Conservation (phyloP, 495 filamentous ascomycete genomes). For the Amphirosellinia nigrospora region DNA sequence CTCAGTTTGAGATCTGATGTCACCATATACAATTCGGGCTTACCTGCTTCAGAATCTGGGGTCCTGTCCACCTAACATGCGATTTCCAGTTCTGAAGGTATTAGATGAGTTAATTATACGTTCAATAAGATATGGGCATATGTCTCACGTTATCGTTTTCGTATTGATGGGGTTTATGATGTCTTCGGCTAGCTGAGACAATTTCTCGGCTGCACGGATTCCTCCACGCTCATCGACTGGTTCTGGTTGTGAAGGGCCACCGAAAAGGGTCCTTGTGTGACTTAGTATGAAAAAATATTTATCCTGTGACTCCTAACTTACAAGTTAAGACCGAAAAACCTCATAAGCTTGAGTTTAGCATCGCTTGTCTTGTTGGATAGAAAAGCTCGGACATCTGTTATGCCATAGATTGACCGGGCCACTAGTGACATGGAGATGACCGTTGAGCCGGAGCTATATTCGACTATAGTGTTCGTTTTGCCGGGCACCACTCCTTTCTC, state of each 20-base stretch:
- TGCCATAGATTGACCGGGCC: slow-evolving; percentile 58
- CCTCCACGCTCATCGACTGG: not conserved
- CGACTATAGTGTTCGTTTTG: slow-evolving; percentile 59
- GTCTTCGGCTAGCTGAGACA: not conserved
- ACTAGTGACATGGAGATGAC: slow-evolving; percentile 66
- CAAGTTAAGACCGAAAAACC: slow-evolving; percentile 65
- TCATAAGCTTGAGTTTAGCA: slow-evolving; percentile 60
- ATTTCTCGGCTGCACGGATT: not conserved
- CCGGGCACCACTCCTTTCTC: slow-evolving; percentile 47
- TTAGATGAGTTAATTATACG: not conserved
- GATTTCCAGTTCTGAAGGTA: not conserved
- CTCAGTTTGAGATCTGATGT: not conserved
- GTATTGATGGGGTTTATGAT: not conserved
- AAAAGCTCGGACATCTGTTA: slow-evolving; percentile 61
- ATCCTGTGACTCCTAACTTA: not conserved
- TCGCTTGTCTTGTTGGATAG: slow-evolving; percentile 66
- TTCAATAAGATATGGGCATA: not conserved
- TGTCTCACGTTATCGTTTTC: not conserved
- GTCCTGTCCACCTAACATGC: not conserved
- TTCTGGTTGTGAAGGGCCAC: not conserved
- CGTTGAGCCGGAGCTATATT: slow-evolving; percentile 68
- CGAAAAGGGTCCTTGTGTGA: not conserved
- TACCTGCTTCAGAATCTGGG: not conserved
- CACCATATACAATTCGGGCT: not conserved
- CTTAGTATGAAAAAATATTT: not conserved